Percentiles rank a stretch among this genome's conserved stretches.
phyloP scores from a whole-genome alignment of 2,329 filamentous ascomycete genomes.

The Clarireedia monteithiana region DNA sequence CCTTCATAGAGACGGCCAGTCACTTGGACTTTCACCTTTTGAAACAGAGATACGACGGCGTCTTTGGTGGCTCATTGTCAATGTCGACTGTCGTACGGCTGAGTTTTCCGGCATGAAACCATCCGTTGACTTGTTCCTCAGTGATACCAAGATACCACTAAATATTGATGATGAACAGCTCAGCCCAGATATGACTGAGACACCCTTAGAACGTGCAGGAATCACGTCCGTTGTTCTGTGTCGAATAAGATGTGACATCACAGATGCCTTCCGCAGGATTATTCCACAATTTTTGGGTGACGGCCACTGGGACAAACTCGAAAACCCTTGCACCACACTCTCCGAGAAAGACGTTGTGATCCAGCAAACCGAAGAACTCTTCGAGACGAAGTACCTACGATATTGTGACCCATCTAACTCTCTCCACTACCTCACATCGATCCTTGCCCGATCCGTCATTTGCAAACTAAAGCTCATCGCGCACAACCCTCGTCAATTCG shows the following conservation, averaged over 20 bases:
- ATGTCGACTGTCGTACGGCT: slow-evolving; percentile 45
- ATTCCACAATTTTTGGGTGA: background rate
- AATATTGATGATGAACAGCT: too few species aligned
- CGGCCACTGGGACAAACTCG: too few species aligned
- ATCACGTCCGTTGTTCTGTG: slow-evolving; percentile 27
- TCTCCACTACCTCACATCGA: slow-evolving; percentile 23
- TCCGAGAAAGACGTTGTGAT: slow-evolving; percentile 25
- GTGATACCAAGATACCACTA: slow-evolving; percentile 32
- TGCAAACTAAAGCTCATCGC: slow-evolving; percentile 19
- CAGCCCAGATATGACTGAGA: too few species aligned
- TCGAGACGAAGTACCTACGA: slow-evolving; percentile 31
- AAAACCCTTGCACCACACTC: background rate
- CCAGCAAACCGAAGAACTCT: slow-evolving; percentile 27
- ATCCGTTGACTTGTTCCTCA: background rate
- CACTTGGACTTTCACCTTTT: slow-evolving; percentile 41
- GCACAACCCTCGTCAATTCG: slow-evolving; percentile 12
- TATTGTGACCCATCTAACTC: slow-evolving; percentile 32
- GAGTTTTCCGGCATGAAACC: slow-evolving; percentile 42
- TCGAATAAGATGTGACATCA: slow-evolving; percentile 16
- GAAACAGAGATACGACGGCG: slow-evolving; percentile 46
- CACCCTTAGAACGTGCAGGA: slow-evolving; percentile 28
- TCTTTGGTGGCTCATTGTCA: slow-evolving; percentile 51
- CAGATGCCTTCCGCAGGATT: slow-evolving; percentile 29
- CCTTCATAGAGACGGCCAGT: slow-evolving; percentile 34
- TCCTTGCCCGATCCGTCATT: slow-evolving; percentile 12